A percentile compares a stretch with the other conserved stretches of the same genome.
Evolutionary conservation across 2,329 filamentous ascomycete species (phyloP).

Genomic region (Alternaria arbusti): DNA sequence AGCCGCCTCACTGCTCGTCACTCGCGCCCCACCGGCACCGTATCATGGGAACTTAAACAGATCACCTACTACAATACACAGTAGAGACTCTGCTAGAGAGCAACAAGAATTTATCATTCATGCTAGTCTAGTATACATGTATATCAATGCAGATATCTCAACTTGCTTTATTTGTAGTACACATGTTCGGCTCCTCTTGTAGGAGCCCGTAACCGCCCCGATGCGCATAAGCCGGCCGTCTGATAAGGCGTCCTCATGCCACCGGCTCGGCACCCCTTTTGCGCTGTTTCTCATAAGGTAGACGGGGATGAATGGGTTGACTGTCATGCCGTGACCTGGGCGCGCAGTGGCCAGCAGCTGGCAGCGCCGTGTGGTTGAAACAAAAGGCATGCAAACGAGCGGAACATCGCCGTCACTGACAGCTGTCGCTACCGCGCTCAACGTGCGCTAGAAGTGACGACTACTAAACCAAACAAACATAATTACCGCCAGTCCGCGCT

Average conservation of each 20-base stretch:
- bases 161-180: background rate
- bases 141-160: background rate
- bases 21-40: background rate
- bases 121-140: background rate
- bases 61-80: background rate
- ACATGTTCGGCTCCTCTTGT: background rate
- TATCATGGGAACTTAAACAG: background rate
- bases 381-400: slow-evolving; percentile 21
- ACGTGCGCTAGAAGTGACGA: background rate
- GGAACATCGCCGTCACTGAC: slow-evolving; percentile 12
- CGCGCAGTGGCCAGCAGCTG: slow-evolving; percentile 14
- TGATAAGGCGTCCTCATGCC: slow-evolving; percentile 2
- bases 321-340: slow-evolving; percentile 5
- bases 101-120: background rate
- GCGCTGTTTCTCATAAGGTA: slow-evolving; percentile 12
- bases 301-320: slow-evolving; percentile 2
- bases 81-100: background rate
- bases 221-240: slow-evolving; percentile 5
- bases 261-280: slow-evolving; percentile 1
- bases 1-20: slow-evolving; percentile 4
- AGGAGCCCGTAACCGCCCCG: slow-evolving; percentile 12
- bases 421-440: background rate
- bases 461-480: slow-evolving; percentile 9
- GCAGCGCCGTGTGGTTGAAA: slow-evolving; percentile 15
- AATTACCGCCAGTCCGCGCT: background rate